phyloP scores from a whole-genome alignment of 2,329 filamentous ascomycete species.

The Diaporthe capsici region DNA sequence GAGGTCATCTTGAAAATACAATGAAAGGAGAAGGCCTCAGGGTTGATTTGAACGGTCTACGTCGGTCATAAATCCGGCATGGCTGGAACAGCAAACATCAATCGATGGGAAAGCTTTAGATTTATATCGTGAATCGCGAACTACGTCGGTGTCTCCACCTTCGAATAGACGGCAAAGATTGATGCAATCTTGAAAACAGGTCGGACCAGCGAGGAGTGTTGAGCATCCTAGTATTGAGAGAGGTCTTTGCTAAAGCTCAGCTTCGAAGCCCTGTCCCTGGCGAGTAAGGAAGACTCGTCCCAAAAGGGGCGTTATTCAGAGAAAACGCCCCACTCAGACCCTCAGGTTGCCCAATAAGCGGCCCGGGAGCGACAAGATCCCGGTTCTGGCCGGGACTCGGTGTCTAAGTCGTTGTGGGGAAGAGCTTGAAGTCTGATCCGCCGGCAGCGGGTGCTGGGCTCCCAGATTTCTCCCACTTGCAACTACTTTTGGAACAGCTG shows the following conservation, averaged over 20 bases:
- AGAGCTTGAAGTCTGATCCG: background rate
- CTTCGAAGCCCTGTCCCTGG: no score
- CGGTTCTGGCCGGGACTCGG: constrained; percentile 3
- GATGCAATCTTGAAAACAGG: background rate
- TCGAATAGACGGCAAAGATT: no score
- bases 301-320: constrained; percentile 18
- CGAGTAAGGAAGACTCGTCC: background rate
- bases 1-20: background rate
- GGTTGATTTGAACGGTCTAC: no score
- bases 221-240: background rate
- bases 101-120: background rate
- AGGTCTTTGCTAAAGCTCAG: background rate
- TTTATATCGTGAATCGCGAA: background rate
- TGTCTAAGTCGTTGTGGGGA: constrained; percentile 11
- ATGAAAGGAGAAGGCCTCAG: background rate
- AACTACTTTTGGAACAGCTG: constrained; percentile 22
- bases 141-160: background rate
- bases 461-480: constrained; percentile 15
- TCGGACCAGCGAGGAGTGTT: background rate
- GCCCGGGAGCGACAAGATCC: background rate
- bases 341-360: background rate
- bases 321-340: background rate
- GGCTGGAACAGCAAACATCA: no score
- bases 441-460: background rate
- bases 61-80: no score